phyloP scores from a whole-genome alignment of 192 early-diverging fungal genomes.

The Tieghemiomyces parasiticus region DNA sequence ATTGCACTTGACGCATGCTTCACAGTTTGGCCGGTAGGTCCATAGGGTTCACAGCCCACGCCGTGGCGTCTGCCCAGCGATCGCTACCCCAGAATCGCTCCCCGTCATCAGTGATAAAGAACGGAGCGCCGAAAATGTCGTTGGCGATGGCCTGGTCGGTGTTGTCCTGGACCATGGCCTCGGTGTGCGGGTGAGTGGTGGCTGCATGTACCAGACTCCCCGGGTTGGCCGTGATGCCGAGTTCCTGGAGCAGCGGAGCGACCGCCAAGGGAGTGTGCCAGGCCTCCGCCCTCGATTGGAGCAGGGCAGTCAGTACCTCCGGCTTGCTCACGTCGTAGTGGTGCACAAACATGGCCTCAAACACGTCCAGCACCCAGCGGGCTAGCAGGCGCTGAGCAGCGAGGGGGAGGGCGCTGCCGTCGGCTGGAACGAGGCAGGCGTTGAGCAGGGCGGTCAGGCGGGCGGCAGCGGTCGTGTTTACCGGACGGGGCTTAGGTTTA shows the following conservation, averaged over 20 bases:
- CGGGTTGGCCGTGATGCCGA: too few species aligned
- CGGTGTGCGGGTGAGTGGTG: neutral
- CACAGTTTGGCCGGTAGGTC: too few species aligned
- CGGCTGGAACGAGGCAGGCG: conserved; percentile 14
- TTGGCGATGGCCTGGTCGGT: conserved; percentile 26
- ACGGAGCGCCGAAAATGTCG: conserved; percentile 35
- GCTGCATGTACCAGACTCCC: neutral
- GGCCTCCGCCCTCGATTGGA: too few species aligned
- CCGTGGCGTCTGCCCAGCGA: conserved; percentile 24
- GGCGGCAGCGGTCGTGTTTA: conserved; percentile 16
- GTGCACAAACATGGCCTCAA: conserved; percentile 20
- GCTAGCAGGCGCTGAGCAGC: conserved; percentile 13
- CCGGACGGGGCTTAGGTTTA: conserved; percentile 16
- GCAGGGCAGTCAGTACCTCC: conserved; percentile 13
- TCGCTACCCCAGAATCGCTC: conserved; percentile 43
- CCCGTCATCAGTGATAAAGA: conserved; percentile 31
- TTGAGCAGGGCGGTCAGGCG: conserved; percentile 25
- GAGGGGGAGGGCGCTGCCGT: neutral
- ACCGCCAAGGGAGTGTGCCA: too few species aligned
- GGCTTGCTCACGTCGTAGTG: conserved; percentile 18
- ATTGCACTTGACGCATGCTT: too few species aligned
- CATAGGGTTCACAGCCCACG: conserved; percentile 14
- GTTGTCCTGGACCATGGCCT: conserved; percentile 16
- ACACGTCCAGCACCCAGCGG: conserved; percentile 25
- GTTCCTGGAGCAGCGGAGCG: too few species aligned